Conservation (phyloP, 106 monocot species). For the Phalaenopsis equestris region DNA sequence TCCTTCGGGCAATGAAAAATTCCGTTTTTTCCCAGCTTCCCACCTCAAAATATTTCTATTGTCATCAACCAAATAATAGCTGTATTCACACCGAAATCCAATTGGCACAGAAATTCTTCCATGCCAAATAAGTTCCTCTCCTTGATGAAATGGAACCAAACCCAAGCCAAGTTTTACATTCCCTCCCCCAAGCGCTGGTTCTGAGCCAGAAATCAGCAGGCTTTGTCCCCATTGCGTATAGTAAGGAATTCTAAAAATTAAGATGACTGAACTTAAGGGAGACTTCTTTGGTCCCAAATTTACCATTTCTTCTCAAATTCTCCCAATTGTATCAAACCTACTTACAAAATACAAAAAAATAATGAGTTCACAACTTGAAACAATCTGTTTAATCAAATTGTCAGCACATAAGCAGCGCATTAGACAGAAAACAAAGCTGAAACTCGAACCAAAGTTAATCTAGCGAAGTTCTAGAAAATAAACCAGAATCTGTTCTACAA, state of each 20-base stretch:
- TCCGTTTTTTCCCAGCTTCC: slow-evolving; percentile 58
- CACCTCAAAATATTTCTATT: slow-evolving; percentile 64
- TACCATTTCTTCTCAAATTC: slow-evolving; percentile 22
- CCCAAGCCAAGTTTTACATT: slow-evolving; percentile 62
- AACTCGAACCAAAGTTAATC: not conserved
- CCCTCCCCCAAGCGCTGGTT: slow-evolving; percentile 59
- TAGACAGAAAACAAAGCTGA: not conserved
- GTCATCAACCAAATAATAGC: slow-evolving; percentile 82
- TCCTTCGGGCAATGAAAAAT: slow-evolving; percentile 49
- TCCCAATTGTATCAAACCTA: not conserved
- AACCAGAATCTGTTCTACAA: not conserved
- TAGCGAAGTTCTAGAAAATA: not conserved
- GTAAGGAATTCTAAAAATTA: slow-evolving; percentile 72
- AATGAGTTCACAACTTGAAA: not conserved
- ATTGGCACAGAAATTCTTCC: slow-evolving; percentile 41
- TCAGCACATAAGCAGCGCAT: not conserved
- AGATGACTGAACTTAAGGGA: slow-evolving; percentile 32
- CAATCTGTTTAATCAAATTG: not conserved
- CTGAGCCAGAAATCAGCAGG: slow-evolving; percentile 64
- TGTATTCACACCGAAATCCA: slow-evolving; percentile 67
- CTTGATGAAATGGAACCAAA: slow-evolving; percentile 60
- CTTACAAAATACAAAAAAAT: not conserved
- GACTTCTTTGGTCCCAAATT: slow-evolving; percentile 34
- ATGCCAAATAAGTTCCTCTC: slow-evolving; percentile 72
- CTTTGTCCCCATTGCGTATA: slow-evolving; percentile 90